These are phyloP conservation scores for Rhodomyrtus psidioides DNA, from an alignment of 441 rosid genomes.

Conservation along the genomic window DNA sequence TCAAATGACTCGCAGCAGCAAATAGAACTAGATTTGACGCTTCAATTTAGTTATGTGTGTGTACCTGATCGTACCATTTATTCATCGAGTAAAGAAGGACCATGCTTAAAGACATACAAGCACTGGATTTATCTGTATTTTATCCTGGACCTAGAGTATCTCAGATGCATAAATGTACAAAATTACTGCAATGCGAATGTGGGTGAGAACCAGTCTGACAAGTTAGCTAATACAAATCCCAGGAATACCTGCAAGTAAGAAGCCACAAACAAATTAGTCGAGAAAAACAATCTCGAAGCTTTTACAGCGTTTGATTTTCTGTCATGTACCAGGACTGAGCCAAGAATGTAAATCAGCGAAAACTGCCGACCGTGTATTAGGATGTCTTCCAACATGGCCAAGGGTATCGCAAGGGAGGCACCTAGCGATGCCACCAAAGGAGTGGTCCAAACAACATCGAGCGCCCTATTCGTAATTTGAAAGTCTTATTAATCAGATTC, in stretches of 20 bases:
- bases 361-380: conserved; percentile 11
- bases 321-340: conserved; percentile 7
- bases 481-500: neutral
- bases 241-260: conserved; percentile 12
- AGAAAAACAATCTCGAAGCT: neutral
- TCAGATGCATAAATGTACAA: too few relatives aligned
- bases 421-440: conserved; percentile 21
- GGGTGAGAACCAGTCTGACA: conserved; percentile 6
- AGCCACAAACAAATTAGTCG: neutral
- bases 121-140: neutral
- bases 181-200: neutral
- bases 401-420: conserved; percentile 15
- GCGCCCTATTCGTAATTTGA: conserved; percentile 9
- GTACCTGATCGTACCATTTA: neutral
- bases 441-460: conserved; percentile 23
- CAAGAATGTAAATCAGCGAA: conserved; percentile 1
- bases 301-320: neutral
- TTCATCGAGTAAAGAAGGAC: neutral
- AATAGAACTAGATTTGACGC: neutral
- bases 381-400: conserved; percentile 25
- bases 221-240: conserved; percentile 16
- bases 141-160: neutral
- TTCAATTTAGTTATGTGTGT: neutral
- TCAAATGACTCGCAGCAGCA: neutral
- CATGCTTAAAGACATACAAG: neutral